phyloP scores from a whole-genome alignment of 2,329 filamentous ascomycete species.

The Ceratocystis albifundus region DNA sequence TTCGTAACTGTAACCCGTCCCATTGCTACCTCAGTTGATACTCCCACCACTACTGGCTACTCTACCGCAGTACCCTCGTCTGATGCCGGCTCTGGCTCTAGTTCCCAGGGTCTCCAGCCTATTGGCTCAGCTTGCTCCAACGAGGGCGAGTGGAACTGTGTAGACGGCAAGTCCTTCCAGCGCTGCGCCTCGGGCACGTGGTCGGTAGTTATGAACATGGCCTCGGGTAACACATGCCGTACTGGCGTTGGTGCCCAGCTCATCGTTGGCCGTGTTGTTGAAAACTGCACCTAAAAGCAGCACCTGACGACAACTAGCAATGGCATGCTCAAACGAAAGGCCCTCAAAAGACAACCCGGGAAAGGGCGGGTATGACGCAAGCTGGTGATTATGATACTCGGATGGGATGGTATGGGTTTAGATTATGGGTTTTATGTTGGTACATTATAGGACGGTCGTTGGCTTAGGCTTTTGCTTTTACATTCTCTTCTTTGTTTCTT shows the following conservation, averaged over 20 bases:
- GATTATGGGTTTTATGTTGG: conserved; percentile 3
- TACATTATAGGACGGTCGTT: conserved; percentile 15
- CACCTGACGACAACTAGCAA: neutral
- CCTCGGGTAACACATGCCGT: conserved; percentile 43
- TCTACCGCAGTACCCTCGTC: conserved; percentile 26
- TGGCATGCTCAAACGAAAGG: neutral
- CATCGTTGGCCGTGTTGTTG: conserved; percentile 3
- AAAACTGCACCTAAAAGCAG: conserved; percentile 2
- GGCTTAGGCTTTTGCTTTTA: conserved; percentile 1
- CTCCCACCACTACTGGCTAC: conserved; percentile 24
- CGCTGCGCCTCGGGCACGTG: conserved; percentile 50
- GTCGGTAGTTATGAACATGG: conserved; percentile 40
- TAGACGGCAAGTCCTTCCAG: conserved; percentile 44
- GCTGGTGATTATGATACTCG: neutral
- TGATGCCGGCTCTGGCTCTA: conserved; percentile 21
- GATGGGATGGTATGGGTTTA: conserved; percentile 5
- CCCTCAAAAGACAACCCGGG: neutral
- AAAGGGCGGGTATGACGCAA: neutral
- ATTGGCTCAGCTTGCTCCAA: conserved; percentile 37
- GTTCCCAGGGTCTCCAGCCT: conserved; percentile 27
- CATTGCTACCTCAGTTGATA: conserved; percentile 34
- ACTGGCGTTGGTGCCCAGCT: conserved; percentile 26
- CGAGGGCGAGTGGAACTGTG: conserved; percentile 50
- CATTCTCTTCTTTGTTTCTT: conserved; percentile 16
- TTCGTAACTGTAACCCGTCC: conserved; percentile 26